Percentiles rank a stretch among this genome's conserved stretches.
Conservation (phyloP, 1,284 basidiomycete species). For the Mixia osmundae region DNA sequence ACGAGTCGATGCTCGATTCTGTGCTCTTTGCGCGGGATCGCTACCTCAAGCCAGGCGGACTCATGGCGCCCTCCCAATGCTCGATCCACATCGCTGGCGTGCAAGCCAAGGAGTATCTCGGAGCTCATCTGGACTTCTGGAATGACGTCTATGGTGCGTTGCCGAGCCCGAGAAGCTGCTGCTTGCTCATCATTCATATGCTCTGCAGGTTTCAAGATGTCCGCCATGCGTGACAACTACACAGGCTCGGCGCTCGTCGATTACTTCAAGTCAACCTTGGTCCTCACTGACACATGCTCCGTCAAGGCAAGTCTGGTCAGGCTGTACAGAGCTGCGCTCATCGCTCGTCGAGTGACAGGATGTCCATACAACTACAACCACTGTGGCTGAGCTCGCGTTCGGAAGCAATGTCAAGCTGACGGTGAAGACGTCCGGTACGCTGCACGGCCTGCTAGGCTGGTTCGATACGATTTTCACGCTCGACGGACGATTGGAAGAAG, state of each 20-base stretch:
- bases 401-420: slow-evolving; percentile 47
- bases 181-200: slow-evolving; percentile 99
- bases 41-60: slow-evolving; percentile 46
- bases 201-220: slow-evolving; percentile 76
- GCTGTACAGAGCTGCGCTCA: not conserved
- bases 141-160: slow-evolving; percentile 57
- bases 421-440: slow-evolving; percentile 36
- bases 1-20: slow-evolving; percentile 98
- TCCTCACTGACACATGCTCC: slow-evolving; percentile 41
- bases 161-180: not conserved
- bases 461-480: slow-evolving; percentile 78
- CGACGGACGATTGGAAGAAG: slow-evolving; percentile 31
- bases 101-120: slow-evolving; percentile 45
- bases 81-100: slow-evolving; percentile 62
- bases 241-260: slow-evolving; percentile 62
- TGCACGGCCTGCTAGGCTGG: slow-evolving; percentile 68
- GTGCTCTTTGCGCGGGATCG: slow-evolving; percentile 76
- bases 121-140: slow-evolving; percentile 74
- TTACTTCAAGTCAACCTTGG: slow-evolving; percentile 40
- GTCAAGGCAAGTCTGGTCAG: slow-evolving; percentile 34
- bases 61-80: slow-evolving; percentile 83
- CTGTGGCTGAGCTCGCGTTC: too few relatives aligned
- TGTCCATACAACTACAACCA: too few relatives aligned
- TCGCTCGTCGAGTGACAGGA: not conserved
- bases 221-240: slow-evolving; percentile 43